A percentile compares a stretch with the other conserved stretches of the same genome.
Conservation (phyloP, 768 basidiomycete genomes). For the Amanita pseudoporphyria region DNA sequence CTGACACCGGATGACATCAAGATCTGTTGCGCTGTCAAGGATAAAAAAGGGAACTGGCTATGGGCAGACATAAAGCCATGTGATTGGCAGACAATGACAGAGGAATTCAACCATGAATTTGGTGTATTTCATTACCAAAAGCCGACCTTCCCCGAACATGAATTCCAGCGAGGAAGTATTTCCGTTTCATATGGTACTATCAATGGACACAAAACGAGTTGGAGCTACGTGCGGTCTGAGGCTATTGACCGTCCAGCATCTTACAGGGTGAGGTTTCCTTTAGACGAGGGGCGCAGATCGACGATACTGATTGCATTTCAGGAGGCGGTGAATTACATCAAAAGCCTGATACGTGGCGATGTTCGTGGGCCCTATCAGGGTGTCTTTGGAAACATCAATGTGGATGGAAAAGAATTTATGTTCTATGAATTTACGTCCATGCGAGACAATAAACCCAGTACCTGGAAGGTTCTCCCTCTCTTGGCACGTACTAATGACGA, state of each 20-base stretch:
- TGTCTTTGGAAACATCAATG: not conserved
- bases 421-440: not conserved
- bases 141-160: not conserved
- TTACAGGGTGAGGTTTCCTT: not conserved
- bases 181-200: not conserved
- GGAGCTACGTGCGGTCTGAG: too few species aligned
- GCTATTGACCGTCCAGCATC: not conserved
- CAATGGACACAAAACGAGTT: not conserved
- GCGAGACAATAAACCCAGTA: not conserved
- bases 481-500: not conserved
- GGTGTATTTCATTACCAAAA: constrained; percentile 4
- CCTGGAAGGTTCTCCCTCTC: not conserved
- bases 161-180: not conserved
- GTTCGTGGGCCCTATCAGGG: not conserved
- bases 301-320: not conserved
- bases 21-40: constrained; percentile 6
- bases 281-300: too few species aligned
- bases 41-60: constrained; percentile 9
- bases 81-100: constrained; percentile 8
- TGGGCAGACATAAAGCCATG: constrained; percentile 13
- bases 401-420: not conserved
- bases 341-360: not conserved
- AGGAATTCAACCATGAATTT: constrained; percentile 2
- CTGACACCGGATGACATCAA: not conserved
- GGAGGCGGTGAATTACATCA: not conserved